phyloP scores from a whole-genome alignment of 495 filamentous ascomycete genomes.

The Astrothelium macrocarpum region DNA sequence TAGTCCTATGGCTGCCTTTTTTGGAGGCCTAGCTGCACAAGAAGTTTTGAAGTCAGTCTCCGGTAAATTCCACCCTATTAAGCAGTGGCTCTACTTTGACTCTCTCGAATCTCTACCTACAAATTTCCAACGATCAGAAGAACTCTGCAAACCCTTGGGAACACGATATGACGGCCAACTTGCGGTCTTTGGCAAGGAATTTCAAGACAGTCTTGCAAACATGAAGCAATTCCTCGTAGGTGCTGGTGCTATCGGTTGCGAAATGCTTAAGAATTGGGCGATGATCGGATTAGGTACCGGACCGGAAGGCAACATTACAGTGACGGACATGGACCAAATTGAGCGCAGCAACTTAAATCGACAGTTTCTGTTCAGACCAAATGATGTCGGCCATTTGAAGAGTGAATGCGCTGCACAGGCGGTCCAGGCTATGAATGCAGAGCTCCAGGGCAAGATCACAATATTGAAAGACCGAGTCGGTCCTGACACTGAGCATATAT shows the following conservation, averaged over 20 bases:
- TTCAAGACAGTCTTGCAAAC: constrained; percentile 86
- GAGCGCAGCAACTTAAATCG: constrained; percentile 99
- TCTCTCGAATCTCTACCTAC: constrained; percentile 87
- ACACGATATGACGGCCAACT: constrained; percentile 95
- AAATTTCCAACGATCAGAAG: constrained; percentile 64
- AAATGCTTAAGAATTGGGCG: constrained; percentile 99
- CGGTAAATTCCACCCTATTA: constrained; percentile 88
- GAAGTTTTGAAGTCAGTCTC: constrained; percentile 96
- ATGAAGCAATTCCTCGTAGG: constrained; percentile 89
- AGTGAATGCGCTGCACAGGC: constrained; percentile 88
- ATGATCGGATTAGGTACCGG: constrained; percentile 94
- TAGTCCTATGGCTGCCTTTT: constrained; percentile 86
- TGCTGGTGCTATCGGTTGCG: constrained; percentile 94
- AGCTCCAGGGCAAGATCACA: constrained; percentile 74
- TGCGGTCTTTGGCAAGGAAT: constrained; percentile 88
- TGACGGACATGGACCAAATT: constrained; percentile 97
- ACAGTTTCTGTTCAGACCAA: constrained; percentile 90
- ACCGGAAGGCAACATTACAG: constrained; percentile 73
- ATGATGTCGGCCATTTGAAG: constrained; percentile 95
- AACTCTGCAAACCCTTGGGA: constrained; percentile 71
- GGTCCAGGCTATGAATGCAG: constrained; percentile 89
- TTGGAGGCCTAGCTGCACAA: constrained; percentile 89
- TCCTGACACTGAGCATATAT: constrained; percentile 85
- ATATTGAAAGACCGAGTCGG: constrained; percentile 83
- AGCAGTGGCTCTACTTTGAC: constrained; percentile 95